These are phyloP conservation scores for Hyaloscypha bicolor DNA, from an alignment of 495 filamentous ascomycete species.

Conservation along the genomic window DNA sequence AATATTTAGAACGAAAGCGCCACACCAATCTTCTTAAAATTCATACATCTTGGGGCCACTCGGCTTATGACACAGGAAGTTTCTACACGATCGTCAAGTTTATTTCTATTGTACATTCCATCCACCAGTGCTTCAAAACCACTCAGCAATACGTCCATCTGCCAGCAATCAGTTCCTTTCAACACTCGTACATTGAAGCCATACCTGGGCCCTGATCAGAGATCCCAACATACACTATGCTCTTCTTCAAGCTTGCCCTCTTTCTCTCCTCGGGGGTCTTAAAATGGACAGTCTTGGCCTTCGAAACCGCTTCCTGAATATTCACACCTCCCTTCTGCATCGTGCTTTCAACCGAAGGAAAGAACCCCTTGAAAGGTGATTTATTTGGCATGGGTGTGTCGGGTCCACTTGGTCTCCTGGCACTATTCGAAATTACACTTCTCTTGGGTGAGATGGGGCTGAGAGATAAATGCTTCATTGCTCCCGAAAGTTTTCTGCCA, in stretches of 20 bases:
- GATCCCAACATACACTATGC: constrained; percentile 25
- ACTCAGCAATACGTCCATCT: constrained; percentile 22
- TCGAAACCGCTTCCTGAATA: constrained; percentile 9
- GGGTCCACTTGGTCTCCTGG: not conserved
- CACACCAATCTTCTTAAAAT: no score
- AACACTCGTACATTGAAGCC: not conserved
- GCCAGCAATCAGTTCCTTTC: not conserved
- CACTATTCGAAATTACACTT: not conserved
- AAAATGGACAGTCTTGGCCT: constrained; percentile 10
- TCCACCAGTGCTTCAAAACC: constrained; percentile 8
- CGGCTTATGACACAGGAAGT: not conserved
- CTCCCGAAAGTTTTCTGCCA: not conserved
- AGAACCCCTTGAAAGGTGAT: not conserved
- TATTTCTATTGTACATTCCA: not conserved
- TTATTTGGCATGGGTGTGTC: constrained; percentile 8
- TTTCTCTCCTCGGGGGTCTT: constrained; percentile 16
- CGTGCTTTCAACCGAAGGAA: not conserved
- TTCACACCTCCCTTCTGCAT: constrained; percentile 14
- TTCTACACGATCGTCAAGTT: not conserved
- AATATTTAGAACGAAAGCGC: not conserved
- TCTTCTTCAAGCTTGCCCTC: constrained; percentile 26
- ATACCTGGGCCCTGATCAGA: constrained; percentile 23
- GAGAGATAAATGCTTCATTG: constrained; percentile 5
- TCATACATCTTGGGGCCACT: no score
- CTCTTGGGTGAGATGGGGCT: not conserved